phyloP scores from a whole-genome alignment of 2,329 filamentous ascomycete genomes.

The Parafenestella ontariensis region DNA sequence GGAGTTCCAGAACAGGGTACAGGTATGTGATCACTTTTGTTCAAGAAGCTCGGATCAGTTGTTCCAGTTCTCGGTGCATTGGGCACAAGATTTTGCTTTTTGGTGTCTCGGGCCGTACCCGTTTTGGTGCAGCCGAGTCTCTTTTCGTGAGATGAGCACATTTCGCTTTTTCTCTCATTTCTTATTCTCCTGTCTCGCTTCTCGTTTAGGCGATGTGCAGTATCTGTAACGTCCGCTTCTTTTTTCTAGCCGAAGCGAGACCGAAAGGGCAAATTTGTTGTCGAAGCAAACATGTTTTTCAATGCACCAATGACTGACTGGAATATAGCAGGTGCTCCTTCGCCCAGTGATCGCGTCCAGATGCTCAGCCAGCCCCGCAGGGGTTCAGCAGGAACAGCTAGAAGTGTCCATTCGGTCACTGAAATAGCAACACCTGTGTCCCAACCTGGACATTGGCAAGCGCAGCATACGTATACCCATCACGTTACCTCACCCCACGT shows the following conservation, averaged over 20 bases:
- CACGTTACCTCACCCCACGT: slow-evolving; percentile 47
- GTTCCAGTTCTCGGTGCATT: slow-evolving; percentile 25
- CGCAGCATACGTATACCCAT: slow-evolving; percentile 42
- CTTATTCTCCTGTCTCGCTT: slow-evolving; percentile 15
- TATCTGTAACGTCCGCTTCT: slow-evolving; percentile 24
- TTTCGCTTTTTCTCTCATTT: slow-evolving; percentile 17
- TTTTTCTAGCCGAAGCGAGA: slow-evolving; percentile 11
- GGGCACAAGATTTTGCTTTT: slow-evolving; percentile 37
- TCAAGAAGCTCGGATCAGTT: slow-evolving; percentile 32
- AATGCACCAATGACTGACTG: slow-evolving; percentile 27
- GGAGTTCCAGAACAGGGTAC: slow-evolving; percentile 44
- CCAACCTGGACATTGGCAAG: slow-evolving; percentile 47
- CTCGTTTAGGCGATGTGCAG: slow-evolving; percentile 36
- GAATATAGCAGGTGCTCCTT: slow-evolving; percentile 39
- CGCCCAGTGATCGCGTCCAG: slow-evolving; percentile 49
- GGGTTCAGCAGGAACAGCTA: slow-evolving; percentile 47
- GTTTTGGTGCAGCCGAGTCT: slow-evolving; percentile 30
- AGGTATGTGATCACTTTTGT: slow-evolving; percentile 43
- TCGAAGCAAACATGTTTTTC: slow-evolving; percentile 24
- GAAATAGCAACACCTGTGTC: slow-evolving; percentile 47
- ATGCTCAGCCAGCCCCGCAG: slow-evolving; percentile 49
- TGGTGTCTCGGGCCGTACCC: slow-evolving; percentile 31
- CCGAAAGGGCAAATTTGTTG: slow-evolving; percentile 9
- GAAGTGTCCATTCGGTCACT: slow-evolving; percentile 47
- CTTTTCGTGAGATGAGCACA: slow-evolving; percentile 24